A percentile compares a stretch with the other conserved stretches of the same genome.
Evolutionary conservation across 2,329 filamentous ascomycete species (phyloP).

Genomic region (Arthrobotrys pseudoclavata): DNA sequence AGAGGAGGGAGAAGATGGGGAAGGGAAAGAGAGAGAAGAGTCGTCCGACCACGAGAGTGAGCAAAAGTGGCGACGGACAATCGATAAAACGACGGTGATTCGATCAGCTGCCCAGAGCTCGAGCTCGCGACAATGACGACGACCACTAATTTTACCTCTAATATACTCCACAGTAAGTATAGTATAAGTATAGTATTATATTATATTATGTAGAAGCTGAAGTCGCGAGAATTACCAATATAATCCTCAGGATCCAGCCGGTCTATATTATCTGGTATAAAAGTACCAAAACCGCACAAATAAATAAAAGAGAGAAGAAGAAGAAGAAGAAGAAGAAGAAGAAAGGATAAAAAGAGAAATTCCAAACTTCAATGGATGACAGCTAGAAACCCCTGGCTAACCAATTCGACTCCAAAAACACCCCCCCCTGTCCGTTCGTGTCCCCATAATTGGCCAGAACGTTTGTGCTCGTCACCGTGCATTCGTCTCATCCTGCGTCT

Average conservation of each 20-base stretch:
- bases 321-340: background rate
- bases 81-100: background rate
- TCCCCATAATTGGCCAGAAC: background rate
- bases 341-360: background rate
- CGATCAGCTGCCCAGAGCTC: slow-evolving; percentile 13
- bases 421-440: background rate
- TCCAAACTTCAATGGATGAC: no score
- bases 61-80: background rate
- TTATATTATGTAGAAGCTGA: background rate
- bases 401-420: background rate
- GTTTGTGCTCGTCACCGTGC: slow-evolving; percentile 1
- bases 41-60: background rate
- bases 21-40: background rate
- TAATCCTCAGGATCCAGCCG: background rate
- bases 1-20: background rate
- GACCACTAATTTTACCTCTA: background rate
- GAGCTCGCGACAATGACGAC: background rate
- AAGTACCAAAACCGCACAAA: background rate
- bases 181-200: no score
- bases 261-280: background rate
- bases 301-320: background rate
- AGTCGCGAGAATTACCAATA: background rate
- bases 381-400: background rate
- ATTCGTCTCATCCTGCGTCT: slow-evolving; percentile 2
- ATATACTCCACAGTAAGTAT: background rate